Evolutionary conservation across 306 rosid species (phyloP).

Genomic region (Vicia villosa): DNA sequence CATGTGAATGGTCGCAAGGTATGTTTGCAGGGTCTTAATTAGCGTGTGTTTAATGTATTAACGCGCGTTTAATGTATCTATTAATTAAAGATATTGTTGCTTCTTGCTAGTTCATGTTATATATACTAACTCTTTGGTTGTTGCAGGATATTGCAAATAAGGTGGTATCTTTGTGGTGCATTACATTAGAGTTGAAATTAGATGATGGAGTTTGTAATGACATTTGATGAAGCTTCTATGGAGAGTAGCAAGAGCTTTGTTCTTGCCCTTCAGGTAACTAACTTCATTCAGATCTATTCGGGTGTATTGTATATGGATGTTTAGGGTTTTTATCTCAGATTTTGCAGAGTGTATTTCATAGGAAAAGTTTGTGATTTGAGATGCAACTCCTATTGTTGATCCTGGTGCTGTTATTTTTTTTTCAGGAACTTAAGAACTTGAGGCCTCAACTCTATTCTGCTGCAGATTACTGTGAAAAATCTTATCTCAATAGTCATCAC

Average conservation of each 20-base stretch:
- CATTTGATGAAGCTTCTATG: slow-evolving; percentile 86
- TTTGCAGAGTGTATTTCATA: background rate
- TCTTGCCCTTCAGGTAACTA: slow-evolving; percentile 87
- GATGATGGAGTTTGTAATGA: slow-evolving; percentile 64
- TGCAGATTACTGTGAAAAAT: slow-evolving; percentile 89
- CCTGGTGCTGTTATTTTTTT: slow-evolving; percentile 8
- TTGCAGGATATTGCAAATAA: too few species aligned
- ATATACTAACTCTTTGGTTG: too few species aligned
- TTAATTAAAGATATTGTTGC: too few species aligned
- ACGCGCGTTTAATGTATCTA: too few species aligned
- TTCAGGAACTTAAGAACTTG: slow-evolving; percentile 92
- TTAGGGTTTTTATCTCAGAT: too few species aligned
- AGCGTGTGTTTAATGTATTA: too few species aligned
- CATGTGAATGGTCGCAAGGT: too few species aligned
- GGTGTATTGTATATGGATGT: too few species aligned
- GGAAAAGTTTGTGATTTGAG: background rate
- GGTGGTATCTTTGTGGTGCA: too few species aligned
- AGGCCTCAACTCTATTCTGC: slow-evolving; percentile 97
- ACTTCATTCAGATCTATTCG: slow-evolving; percentile 32
- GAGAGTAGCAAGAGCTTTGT: slow-evolving; percentile 85
- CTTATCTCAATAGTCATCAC: slow-evolving; percentile 78
- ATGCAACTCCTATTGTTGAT: slow-evolving; percentile 13
- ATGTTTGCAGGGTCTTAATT: too few species aligned
- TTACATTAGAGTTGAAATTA: background rate
- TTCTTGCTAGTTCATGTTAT: too few species aligned